phyloP scores from a whole-genome alignment of 371 early-diverging fungal genomes.

The Chytridium lagenaria region DNA sequence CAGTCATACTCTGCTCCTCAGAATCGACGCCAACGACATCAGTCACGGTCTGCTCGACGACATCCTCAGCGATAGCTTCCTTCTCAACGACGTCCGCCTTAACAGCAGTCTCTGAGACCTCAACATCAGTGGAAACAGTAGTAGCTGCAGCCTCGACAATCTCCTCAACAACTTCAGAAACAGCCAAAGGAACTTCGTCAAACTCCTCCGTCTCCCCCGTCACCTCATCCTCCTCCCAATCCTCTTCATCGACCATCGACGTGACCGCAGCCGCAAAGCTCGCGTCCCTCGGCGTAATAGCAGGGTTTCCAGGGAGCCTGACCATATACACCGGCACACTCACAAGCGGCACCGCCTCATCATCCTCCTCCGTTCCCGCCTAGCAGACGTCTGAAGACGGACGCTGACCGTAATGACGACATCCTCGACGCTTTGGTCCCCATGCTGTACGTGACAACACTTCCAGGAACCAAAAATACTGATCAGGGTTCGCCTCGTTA shows the following conservation, averaged over 20 bases:
- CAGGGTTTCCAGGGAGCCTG: slow-evolving; percentile 20
- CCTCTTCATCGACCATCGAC: slow-evolving; percentile 12
- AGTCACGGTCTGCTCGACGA: background rate
- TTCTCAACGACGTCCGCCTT: background rate
- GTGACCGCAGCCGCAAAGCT: slow-evolving; percentile 11
- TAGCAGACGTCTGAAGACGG: slow-evolving; percentile 4
- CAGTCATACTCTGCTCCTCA: no score
- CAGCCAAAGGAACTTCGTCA: slow-evolving; percentile 4
- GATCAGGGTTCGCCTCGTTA: background rate
- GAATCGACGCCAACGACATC: background rate
- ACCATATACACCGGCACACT: slow-evolving; percentile 9
- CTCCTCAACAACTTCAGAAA: slow-evolving; percentile 1
- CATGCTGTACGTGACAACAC: slow-evolving; percentile 2
- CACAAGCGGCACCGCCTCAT: slow-evolving; percentile 9
- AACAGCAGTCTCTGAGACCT: background rate
- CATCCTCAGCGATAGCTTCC: background rate
- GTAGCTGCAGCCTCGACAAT: background rate
- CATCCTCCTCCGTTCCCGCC: slow-evolving; percentile 11
- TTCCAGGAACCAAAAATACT: slow-evolving; percentile 7
- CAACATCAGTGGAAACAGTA: background rate
- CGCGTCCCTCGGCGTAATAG: background rate
- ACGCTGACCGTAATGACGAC: slow-evolving; percentile 2
- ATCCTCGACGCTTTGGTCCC: background rate
- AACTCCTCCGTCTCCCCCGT: background rate
- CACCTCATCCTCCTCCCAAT: background rate